Evolutionary conservation across 2,329 filamentous ascomycete species (phyloP), one percentile per base, ranked within the genome.

Genomic region (Helotiales sp.): DNA sequence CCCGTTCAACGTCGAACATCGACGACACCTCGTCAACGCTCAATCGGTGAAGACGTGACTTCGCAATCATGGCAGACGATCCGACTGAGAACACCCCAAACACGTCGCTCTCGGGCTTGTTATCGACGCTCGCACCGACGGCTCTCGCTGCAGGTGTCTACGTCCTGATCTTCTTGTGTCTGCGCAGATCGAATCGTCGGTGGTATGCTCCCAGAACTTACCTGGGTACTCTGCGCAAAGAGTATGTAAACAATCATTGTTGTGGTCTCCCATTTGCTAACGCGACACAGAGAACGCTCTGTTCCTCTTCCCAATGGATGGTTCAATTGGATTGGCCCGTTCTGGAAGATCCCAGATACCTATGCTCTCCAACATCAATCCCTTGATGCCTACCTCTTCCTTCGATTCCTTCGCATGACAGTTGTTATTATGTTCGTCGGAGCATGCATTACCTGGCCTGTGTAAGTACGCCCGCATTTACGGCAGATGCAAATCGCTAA

Each of bases 331-430:
- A 73, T 91, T 57, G 74, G 75, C 9, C 77, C 81, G 12, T 89
- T 91, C 74, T 88, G 84, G 76, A 82, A 81, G 66, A 81, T 83
- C 42, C 81, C 82, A 3, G 93, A 98, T 71, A 86, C 86, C 38
- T 91, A 90, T 69, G 85, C 93, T 25, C 83, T 98, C 22, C 90
- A 95, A 69, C 91, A 96, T 76, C 91, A 93, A 71, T 96, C 92
- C 0, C 83, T 99, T 62, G 93, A 99, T 72, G 90, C 89, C 30
- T 98, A 93, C 73, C 85, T 98, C 52, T 91, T 96, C 72, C 80
- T 98, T 27, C 91, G 93, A 33, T 96, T 93, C 69, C 76, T 98
- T 63, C 91, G 92, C 69, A 88, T 95, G 54, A 78, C 88, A 27
- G 84, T 88, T 54, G 81, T 89, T 59, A 88, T 96, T 64, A 93